Base-by-base conservation (phyloP, 1,284 basidiomycete species). In the Vanrija sp. region DNA sequence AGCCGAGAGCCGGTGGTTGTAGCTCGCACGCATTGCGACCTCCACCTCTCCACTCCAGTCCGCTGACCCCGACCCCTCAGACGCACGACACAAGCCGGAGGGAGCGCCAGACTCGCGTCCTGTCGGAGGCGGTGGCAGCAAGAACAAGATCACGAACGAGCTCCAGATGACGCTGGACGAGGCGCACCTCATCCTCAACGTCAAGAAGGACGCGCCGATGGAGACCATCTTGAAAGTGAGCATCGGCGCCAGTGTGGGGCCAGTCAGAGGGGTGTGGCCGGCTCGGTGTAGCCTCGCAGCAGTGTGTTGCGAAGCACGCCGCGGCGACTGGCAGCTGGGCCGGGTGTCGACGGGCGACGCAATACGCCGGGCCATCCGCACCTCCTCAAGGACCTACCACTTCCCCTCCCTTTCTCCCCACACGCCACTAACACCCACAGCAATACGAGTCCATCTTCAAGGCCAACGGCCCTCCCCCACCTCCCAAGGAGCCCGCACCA, bases 141-240 rank as follows among this genome's bases (percentile, higher is more conserved):
- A 73, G 49, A 65, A 62, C 19, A 62, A 65, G 43, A 62, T 68
- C 29, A 67, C 82, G 81, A 58, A 83, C 83, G 85, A 53, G 88
- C 86, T 94, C 69, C 84, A 87, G 45, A 96, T 99, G 94, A 93
- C 91, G 21, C 71, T 96, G 63, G 95, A 98, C 64, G 96, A 98
- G 79, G 96, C 96, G 23, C 87, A 88, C 66, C 79, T 97, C 58
- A 94, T 99, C 70, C 79, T 99, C 64, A 98, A 99, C 73, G 80
- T 86, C 43, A 96, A 94, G 78, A 84, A 85, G 51, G 88, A 82
- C 34, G 86, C 88, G 23, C 67, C 80, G 1, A 73, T 88, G 71
- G 87, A 91, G 69, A 79, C 78, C 53, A 79, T 93, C 23, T 69
- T 88, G 49, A 86, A 87, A 81, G 93, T 89, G 68, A 71, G 82